phyloP scores from a whole-genome alignment of 2,329 filamentous ascomycete species.

The Aspergillus sp. region DNA sequence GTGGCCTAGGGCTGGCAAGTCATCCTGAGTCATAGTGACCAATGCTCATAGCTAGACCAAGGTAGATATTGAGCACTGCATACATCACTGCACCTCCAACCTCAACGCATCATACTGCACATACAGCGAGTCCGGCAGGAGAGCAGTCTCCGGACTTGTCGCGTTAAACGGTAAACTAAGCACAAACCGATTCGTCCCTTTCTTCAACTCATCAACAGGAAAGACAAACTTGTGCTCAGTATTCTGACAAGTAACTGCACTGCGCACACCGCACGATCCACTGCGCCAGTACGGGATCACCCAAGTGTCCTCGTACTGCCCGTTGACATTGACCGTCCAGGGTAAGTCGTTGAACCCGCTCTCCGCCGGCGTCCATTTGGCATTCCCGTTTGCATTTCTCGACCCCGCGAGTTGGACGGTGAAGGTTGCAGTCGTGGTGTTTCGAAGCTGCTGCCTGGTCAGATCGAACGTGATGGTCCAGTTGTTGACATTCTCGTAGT shows the following conservation, averaged over 20 bases:
- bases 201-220: conserved; percentile 46
- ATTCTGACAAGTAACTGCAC: conserved; percentile 62
- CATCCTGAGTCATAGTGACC: too few species aligned
- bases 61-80: too few species aligned
- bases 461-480: conserved; percentile 60
- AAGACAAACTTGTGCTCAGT: conserved; percentile 61
- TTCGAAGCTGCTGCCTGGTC: conserved; percentile 40
- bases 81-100: conserved; percentile 48
- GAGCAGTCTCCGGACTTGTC: conserved; percentile 58
- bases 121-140: conserved; percentile 57
- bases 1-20: too few species aligned
- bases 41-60: too few species aligned
- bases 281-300: conserved; percentile 52
- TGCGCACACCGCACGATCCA: conserved; percentile 59
- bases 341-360: conserved; percentile 56
- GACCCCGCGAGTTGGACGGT: conserved; percentile 64
- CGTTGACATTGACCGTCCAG: conserved; percentile 49
- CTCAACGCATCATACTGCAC: conserved; percentile 66
- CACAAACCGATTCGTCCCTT: conserved; percentile 56
- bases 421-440: conserved; percentile 53
- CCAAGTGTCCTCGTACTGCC: conserved; percentile 38
- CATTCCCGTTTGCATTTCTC: conserved; percentile 63
- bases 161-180: conserved; percentile 61
- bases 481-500: conserved; percentile 48
- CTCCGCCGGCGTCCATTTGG: conserved; percentile 55